A percentile compares a stretch with the other conserved stretches of the same genome.
Conservation (phyloP, 179 eudicot species). For the Silene coronaria region DNA sequence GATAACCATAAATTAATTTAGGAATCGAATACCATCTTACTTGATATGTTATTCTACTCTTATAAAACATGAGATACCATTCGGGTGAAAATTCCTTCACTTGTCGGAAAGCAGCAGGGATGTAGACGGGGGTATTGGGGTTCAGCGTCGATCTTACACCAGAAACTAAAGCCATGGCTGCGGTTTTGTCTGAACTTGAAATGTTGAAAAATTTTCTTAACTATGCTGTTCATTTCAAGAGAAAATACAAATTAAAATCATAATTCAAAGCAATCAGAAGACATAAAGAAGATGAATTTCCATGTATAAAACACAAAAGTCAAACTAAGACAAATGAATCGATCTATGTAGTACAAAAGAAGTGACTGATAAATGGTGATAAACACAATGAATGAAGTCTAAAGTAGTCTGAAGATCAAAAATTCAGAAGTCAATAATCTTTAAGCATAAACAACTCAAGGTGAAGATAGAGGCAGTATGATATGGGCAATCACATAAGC, state of each 20-base stretch:
- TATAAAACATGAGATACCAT: slow-evolving; percentile 36
- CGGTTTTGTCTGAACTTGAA: not conserved
- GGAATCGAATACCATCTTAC: too few relatives aligned
- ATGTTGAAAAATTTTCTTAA: not conserved
- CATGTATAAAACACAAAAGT: not conserved
- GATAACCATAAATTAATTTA: too few relatives aligned
- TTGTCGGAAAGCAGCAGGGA: slow-evolving; percentile 71
- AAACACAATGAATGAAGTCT: not conserved
- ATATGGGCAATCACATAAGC: too few relatives aligned
- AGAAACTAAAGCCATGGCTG: slow-evolving; percentile 61
- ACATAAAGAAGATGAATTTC: not conserved
- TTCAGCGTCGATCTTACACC: slow-evolving; percentile 68
- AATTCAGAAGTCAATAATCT: not conserved
- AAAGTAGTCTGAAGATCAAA: not conserved
- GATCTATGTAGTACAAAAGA: too few relatives aligned
- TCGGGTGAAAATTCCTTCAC: slow-evolving; percentile 90
- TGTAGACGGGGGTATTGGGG: slow-evolving; percentile 80
- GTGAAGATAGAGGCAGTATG: not conserved
- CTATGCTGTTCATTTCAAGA: slow-evolving; percentile 24
- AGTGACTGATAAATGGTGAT: not conserved
- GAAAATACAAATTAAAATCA: not conserved
- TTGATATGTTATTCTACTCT: too few relatives aligned
- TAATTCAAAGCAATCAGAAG: not conserved
- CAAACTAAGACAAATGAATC: not conserved
- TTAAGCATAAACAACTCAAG: not conserved